Conservation (phyloP, 1,284 basidiomycete species). For the Rhodotorula sp. region DNA sequence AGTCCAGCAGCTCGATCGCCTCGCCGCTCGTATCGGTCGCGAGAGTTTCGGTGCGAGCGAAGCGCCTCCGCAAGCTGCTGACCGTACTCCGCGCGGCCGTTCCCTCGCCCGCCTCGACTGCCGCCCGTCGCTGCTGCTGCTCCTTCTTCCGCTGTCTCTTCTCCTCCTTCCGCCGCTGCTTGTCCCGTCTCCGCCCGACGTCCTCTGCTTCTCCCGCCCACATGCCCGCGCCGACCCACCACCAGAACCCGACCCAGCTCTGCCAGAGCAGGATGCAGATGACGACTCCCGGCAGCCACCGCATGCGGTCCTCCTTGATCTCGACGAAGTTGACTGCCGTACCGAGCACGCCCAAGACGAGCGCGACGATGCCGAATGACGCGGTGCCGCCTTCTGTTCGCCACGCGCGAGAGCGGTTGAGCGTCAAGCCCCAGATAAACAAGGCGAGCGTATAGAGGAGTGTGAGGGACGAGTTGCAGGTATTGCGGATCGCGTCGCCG, state of each 20-base stretch:
- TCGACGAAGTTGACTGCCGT: constrained; percentile 83
- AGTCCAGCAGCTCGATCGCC: constrained; percentile 30
- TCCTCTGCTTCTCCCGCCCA: constrained; percentile 64
- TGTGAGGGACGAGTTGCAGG: constrained; percentile 92
- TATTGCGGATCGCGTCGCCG: constrained; percentile 79
- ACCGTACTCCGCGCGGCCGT: constrained; percentile 3
- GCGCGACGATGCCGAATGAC: constrained; percentile 80
- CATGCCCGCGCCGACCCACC: constrained; percentile 87
- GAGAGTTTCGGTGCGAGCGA: constrained; percentile 2
- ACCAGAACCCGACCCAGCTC: constrained; percentile 54
- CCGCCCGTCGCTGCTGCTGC: constrained; percentile 3
- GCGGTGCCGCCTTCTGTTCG: constrained; percentile 80
- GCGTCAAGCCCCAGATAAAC: constrained; percentile 86
- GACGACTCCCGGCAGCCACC: constrained; percentile 80
- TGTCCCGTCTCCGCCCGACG: constrained; percentile 56
- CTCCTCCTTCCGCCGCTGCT: constrained; percentile 25
- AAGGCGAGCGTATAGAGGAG: constrained; percentile 88
- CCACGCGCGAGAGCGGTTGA: constrained; percentile 92
- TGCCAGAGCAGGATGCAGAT: constrained; percentile 90
- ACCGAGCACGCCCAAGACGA: constrained; percentile 71
- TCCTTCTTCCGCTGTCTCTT: constrained; percentile 18
- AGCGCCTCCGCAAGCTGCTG: constrained; percentile 15
- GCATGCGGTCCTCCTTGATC: constrained; percentile 75
- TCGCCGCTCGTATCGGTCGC: constrained; percentile 3
- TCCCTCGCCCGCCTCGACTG: neutral